Percentiles rank a stretch among this genome's conserved stretches.
Conservation (phyloP, 2,329 filamentous ascomycete genomes). For the Xylariaceae sp. region DNA sequence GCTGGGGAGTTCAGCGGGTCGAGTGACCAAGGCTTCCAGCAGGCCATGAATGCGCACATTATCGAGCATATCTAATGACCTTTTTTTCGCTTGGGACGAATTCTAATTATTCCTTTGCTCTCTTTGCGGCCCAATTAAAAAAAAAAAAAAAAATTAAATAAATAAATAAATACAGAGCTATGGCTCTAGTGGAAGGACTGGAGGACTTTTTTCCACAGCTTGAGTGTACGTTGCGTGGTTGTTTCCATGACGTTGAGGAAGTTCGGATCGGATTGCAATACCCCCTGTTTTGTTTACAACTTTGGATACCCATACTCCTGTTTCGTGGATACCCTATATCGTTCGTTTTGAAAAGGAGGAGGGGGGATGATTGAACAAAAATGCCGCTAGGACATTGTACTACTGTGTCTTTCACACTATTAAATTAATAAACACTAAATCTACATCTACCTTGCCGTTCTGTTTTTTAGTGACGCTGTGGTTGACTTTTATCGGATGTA, state of each 20-base stretch:
- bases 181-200: not conserved
- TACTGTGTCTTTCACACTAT: conserved; percentile 5
- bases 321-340: conserved; percentile 40
- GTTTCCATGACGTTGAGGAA: conserved; percentile 5
- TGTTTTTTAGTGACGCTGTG: no score
- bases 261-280: conserved; percentile 21
- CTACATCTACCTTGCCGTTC: no score
- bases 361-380: not conserved
- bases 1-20: conserved; percentile 59
- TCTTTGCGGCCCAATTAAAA: not conserved
- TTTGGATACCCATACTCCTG: conserved; percentile 35
- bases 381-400: not conserved
- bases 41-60: conserved; percentile 79
- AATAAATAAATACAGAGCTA: not conserved
- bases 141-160: not conserved
- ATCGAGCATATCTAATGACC: conserved; percentile 88
- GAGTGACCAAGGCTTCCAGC: conserved; percentile 70
- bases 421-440: conserved; percentile 23
- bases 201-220: not conserved
- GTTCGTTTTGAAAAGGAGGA: conserved; percentile 35
- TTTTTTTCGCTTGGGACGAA: conserved; percentile 8
- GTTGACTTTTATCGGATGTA: no score
- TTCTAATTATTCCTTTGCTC: not conserved
- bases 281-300: conserved; percentile 22
- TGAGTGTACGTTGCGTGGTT: not conserved